These are phyloP conservation scores for Choanephora cucurbitarum DNA, from an alignment of 371 early-diverging fungal genomes.

Conservation along the genomic window DNA sequence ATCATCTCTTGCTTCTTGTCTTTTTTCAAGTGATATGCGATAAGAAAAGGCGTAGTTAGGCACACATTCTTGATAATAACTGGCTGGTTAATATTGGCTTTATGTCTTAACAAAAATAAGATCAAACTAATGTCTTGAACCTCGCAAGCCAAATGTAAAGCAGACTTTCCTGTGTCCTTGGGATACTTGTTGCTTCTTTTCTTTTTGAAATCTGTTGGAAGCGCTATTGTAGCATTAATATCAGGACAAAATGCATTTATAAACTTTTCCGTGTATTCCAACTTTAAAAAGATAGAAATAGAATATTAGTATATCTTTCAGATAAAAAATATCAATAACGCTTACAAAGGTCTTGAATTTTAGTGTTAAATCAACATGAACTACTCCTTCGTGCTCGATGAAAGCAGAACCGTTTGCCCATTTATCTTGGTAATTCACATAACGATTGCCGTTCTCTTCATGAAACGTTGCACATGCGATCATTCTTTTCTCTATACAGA, in stretches of 20 bases:
- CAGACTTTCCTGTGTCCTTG: slow-evolving; percentile 42
- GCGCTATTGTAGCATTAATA: slow-evolving; percentile 21
- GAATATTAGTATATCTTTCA: too few relatives aligned
- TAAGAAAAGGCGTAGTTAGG: slow-evolving; percentile 23
- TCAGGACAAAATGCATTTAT: slow-evolving; percentile 7
- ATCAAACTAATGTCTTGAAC: slow-evolving; percentile 33
- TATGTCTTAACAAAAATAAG: slow-evolving; percentile 31
- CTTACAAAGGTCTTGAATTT: slow-evolving; percentile 15
- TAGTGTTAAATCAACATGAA: slow-evolving; percentile 13
- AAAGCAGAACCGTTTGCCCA: too few relatives aligned
- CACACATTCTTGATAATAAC: slow-evolving; percentile 12
- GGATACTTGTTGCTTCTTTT: slow-evolving; percentile 35
- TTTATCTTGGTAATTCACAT: too few relatives aligned
- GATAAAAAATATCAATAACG: not conserved
- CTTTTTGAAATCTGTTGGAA: slow-evolving; percentile 42
- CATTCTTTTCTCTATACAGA: slow-evolving; percentile 20
- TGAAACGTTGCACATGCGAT: not conserved
- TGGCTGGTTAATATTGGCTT: slow-evolving; percentile 32
- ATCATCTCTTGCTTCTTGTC: slow-evolving; percentile 19
- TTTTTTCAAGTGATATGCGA: slow-evolving; percentile 25
- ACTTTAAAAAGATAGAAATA: slow-evolving; percentile 1
- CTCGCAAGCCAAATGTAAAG: slow-evolving; percentile 44
- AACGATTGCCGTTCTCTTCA: not conserved
- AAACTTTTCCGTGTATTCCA: slow-evolving; percentile 11
- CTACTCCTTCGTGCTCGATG: not conserved